These are phyloP conservation scores for Bipolaris zeicola DNA, from an alignment of 2,329 filamentous ascomycete genomes.

Conservation along the genomic window DNA sequence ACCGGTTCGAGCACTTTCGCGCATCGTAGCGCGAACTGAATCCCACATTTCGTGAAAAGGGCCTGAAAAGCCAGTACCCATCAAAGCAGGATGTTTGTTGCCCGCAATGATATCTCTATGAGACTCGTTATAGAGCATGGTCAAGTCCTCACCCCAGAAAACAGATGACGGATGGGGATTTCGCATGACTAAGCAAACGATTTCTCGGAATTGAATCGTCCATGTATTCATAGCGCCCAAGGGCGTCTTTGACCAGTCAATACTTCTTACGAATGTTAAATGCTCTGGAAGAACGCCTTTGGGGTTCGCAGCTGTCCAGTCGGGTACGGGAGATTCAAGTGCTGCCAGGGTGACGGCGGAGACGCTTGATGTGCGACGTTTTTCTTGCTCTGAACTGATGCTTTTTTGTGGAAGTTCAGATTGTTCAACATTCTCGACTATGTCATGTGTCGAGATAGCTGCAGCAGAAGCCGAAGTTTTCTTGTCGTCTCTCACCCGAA, in stretches of 20 bases:
- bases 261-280: conserved; percentile 46
- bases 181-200: conserved; percentile 40
- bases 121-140: conserved; percentile 49
- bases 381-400: conserved; percentile 25
- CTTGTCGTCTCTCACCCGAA: background rate
- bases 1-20: conserved; percentile 38
- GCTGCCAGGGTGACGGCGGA: conserved; percentile 30
- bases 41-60: conserved; percentile 50
- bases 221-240: conserved; percentile 57
- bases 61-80: conserved; percentile 42
- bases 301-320: conserved; percentile 34
- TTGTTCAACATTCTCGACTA: conserved; percentile 5
- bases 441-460: conserved; percentile 4
- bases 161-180: conserved; percentile 39
- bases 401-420: conserved; percentile 14
- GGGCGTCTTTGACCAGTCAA: conserved; percentile 57
- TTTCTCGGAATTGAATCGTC: conserved; percentile 55
- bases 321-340: conserved; percentile 19
- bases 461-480: conserved; percentile 13
- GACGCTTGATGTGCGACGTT: conserved; percentile 22
- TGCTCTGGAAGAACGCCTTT: conserved; percentile 39
- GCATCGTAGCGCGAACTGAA: conserved; percentile 42
- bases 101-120: conserved; percentile 44
- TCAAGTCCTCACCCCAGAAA: conserved; percentile 45
- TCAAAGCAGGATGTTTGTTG: conserved; percentile 37